Base-by-base conservation (phyloP, 345 rosid genomes). In the Salix viminalis region DNA sequence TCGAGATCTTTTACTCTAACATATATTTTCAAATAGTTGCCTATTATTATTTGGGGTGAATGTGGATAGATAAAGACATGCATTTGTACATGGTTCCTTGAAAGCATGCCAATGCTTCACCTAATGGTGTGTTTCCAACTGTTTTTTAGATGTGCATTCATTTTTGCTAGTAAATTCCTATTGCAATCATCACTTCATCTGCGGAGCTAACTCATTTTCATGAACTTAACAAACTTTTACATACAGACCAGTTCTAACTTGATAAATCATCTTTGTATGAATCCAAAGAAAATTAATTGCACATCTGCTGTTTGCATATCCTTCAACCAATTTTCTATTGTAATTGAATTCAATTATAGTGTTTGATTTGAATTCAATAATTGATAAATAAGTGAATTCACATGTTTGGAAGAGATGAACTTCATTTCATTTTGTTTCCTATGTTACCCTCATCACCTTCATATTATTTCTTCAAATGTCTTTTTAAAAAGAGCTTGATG, bases 91-190 rank as follows among this genome's bases (percentile, higher is more conserved):
- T 36, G 65, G 39, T 41, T 74, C 1, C 72, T 67, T 34, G 23
- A 75, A 60, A 21, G 14, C n/a, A 65, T 19, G 73, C 67, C 58
- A n/a, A 21, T 73, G 69, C 37, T 60, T 11, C 48, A 39, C 8
- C 36, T 21, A 26, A 4, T n/a, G 61, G 30, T 74, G 46, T 66
- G 4, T 28, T 73, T 72, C 46, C 70, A 42, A 46, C 75, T 72
- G 70, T 70, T 71, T 74, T 56, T 67, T 65, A 61, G 58, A 5
- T 66, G 61, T 73, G 42, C 18, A 52, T 73, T 73, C 42, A 32
- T 84, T 48, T 56, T 42, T 60, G 56, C 13, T 24, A 42, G 56
- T 14, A 46, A 72, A 61, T 41, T 70, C 41, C 48, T 23, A 18
- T 36, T 65, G 36, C 50, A 32, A 26, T 56, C 61, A 56, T n/a